Evolutionary conservation across 2,329 filamentous ascomycete genomes (phyloP).

Genomic region (Botryotinia narcissicola): DNA sequence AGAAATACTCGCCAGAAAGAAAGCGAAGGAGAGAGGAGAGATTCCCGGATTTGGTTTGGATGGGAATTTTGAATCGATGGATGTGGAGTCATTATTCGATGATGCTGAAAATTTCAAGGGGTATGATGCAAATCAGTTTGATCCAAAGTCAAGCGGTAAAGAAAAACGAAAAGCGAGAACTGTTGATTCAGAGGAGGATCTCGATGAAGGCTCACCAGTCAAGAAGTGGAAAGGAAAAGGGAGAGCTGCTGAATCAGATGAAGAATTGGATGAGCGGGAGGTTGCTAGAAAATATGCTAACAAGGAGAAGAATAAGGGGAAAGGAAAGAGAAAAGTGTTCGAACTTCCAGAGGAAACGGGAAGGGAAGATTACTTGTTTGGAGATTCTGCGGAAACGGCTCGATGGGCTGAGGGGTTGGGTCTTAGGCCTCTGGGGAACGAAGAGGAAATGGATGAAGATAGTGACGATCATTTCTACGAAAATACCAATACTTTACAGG

Average conservation of each 20-base stretch:
- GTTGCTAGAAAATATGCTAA: not conserved
- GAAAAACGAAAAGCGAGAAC: not conserved
- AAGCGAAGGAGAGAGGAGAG: not conserved
- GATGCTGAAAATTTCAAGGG: rapidly evolving
- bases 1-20: not conserved
- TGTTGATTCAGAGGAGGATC: not conserved
- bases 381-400: not conserved
- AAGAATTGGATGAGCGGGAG: not conserved
- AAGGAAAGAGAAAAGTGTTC: not conserved
- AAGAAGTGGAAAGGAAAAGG: conserved; percentile 15
- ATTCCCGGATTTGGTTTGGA: not conserved
- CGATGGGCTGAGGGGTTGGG: not conserved
- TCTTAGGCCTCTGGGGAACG: not conserved
- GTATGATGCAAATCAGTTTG: no score
- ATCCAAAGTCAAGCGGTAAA: not conserved
- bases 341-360: not conserved
- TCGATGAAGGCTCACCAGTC: not conserved
- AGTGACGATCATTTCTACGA: not conserved
- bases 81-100: not conserved
- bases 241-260: not conserved
- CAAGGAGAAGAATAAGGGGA: not conserved
- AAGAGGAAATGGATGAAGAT: not conserved
- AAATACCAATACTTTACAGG: rapidly evolving
- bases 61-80: not conserved
- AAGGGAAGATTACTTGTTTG: not conserved